phyloP scores from a whole-genome alignment of 148 eudicot genomes.

The Heliamphora exappendiculata region DNA sequence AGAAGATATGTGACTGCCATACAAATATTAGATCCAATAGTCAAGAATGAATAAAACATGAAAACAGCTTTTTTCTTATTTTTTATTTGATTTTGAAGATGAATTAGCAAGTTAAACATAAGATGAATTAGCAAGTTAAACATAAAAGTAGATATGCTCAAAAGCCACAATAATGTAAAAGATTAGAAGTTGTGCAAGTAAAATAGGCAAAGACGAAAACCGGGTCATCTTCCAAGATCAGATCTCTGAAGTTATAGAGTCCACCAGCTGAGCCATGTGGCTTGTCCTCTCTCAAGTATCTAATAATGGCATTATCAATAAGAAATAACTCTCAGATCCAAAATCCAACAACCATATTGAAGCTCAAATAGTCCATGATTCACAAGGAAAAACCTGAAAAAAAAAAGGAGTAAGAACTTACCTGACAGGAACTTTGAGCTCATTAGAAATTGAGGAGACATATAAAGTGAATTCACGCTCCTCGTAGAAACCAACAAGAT shows the following conservation, averaged over 20 bases:
- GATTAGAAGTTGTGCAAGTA: not conserved
- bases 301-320: slow-evolving; percentile 24
- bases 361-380: not conserved
- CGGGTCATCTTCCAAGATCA: slow-evolving; percentile 74
- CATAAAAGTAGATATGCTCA: not conserved
- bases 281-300: slow-evolving; percentile 83
- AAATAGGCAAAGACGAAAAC: slow-evolving; percentile 25
- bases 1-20: slow-evolving; percentile 76
- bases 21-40: slow-evolving; percentile 2
- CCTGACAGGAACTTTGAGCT: slow-evolving; percentile 90
- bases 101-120: not conserved
- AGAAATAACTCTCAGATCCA: slow-evolving; percentile 10
- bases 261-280: slow-evolving; percentile 92
- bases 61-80: not conserved
- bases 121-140: not conserved
- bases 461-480: slow-evolving; percentile 88
- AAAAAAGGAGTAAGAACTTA: slow-evolving; percentile 14
- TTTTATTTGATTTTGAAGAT: not conserved
- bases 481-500: slow-evolving; percentile 86
- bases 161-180: slow-evolving; percentile 1
- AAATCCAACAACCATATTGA: not conserved
- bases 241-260: slow-evolving; percentile 73
- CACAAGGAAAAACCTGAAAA: not conserved
- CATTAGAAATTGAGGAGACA: slow-evolving; percentile 84
- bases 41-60: not conserved